Evolutionary conservation across 1,139 yeast species (phyloP).

Genomic region (Candida smagusa): DNA sequence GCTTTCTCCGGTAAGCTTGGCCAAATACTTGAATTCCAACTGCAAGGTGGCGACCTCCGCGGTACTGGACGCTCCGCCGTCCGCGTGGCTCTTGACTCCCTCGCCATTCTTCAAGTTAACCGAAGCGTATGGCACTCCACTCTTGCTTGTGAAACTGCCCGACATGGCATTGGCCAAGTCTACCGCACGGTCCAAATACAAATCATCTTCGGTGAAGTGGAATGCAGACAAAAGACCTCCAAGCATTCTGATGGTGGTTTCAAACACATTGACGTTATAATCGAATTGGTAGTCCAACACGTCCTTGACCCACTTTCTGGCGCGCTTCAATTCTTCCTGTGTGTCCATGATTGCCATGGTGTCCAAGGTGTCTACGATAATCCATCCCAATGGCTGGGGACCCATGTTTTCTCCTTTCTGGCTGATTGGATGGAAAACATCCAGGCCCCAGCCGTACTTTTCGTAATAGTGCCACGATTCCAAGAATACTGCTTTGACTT

Average conservation of each 20-base stretch:
- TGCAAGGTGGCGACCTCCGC: constrained; percentile 91
- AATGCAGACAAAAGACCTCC: constrained; percentile 88
- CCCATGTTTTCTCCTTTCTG: constrained; percentile 76
- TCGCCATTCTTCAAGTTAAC: constrained; percentile 66
- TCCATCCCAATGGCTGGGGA: constrained; percentile 87
- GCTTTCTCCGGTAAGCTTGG: constrained; percentile 75
- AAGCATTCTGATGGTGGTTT: constrained; percentile 89
- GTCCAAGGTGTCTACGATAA: constrained; percentile 86
- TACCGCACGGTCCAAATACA: constrained; percentile 75
- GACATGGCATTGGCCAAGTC: constrained; percentile 65
- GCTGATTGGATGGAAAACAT: constrained; percentile 58
- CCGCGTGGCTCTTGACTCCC: constrained; percentile 62
- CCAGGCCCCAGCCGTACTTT: constrained; percentile 80
- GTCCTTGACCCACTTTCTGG: constrained; percentile 71
- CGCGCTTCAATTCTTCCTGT: constrained; percentile 58
- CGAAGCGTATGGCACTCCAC: constrained; percentile 77
- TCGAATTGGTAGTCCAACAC: constrained; percentile 54
- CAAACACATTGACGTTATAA: constrained; percentile 78
- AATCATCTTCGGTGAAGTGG: constrained; percentile 64
- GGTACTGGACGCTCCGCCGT: constrained; percentile 70
- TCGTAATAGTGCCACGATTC: constrained; percentile 81
- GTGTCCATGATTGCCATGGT: constrained; percentile 82
- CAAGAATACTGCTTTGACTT: constrained; percentile 62
- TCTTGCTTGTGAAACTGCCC: constrained; percentile 61
- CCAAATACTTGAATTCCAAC: constrained; percentile 80